Base-by-base conservation (phyloP, 2,329 filamentous ascomycete species). In the Penicillium brevicompactum region DNA sequence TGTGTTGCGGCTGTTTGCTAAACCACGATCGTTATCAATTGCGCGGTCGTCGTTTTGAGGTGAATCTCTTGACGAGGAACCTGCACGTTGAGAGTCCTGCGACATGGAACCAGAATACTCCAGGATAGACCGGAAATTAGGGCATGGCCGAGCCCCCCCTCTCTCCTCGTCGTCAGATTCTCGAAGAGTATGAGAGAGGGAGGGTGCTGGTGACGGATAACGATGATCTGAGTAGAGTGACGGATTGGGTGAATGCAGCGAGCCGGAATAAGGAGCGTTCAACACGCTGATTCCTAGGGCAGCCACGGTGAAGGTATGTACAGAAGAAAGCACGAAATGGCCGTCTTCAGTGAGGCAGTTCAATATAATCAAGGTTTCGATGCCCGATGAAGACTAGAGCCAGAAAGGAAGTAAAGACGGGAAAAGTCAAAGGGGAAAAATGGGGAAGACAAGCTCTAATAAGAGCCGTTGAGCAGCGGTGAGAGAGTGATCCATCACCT, bases 91-190 rank as follows among this genome's bases (percentile, higher is more conserved):
- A 59, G 67, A 62, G 57, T 64, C 65, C 56, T 70, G 69, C 71
- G 74, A 76, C 74, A 76, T 76, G 66, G 68, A 70, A 65, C 69
- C 60, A 67, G 64, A 61, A 56, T 71, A 62, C 67, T 67, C 65
- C 65, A 68, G 59, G 56, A 59, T 53, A 46, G 61, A 57, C 51
- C 57, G 66, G 57, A 62, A 58, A 57, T 61, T 65, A 63, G 69
- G 65, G 69, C 74, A 76, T 76, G 68, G 66, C 70, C 73, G 61
- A 62, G 63, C 56, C 62, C 69, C 68, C 69, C 69, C 71, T 74
- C 73, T 72, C 70, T 70, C 73, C 59, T 67, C 67, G 61, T 66
- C 64, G 65, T 64, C 58, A 59, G 64, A 62, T 67, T 67, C 62
- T 67, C 64, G 61, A 69, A 60, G 59, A 64, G 66, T 50, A 47